Conservation (phyloP, 176 grass and related monocot species). For the Eleusine indica region DNA sequence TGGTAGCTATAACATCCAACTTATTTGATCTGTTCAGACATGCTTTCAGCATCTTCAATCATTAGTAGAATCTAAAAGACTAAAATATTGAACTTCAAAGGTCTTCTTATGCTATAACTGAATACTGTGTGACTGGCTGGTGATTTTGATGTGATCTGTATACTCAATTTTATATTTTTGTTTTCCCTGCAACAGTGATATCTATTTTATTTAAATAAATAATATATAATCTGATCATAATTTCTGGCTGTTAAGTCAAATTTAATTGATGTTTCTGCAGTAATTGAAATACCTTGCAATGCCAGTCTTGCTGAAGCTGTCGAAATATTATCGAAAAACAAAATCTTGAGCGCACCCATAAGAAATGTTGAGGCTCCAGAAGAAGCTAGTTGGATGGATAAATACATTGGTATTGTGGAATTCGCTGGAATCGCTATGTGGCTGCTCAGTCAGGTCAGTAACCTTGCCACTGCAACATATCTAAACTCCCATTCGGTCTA, state of each 20-base stretch:
- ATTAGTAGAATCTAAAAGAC: constrained; percentile 1
- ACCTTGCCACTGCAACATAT: constrained; percentile 8
- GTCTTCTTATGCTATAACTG: background rate
- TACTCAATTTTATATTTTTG: background rate
- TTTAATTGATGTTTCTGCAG: constrained; percentile 45
- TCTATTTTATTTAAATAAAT: background rate
- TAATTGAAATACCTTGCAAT: constrained; percentile 85
- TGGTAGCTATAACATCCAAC: background rate
- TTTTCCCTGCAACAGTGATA: background rate
- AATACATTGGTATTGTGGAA: constrained; percentile 92
- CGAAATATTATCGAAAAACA: constrained; percentile 88
- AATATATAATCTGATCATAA: background rate
- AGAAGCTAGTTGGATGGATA: constrained; percentile 96
- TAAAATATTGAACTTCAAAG: constrained; percentile 7
- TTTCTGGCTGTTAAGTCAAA: constrained; percentile 12
- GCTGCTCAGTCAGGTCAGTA: constrained; percentile 88
- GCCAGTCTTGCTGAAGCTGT: constrained; percentile 82
- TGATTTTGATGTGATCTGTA: background rate
- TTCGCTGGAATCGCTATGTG: constrained; percentile 92
- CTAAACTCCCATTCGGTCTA: background rate
- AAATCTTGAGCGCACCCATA: constrained; percentile 90
- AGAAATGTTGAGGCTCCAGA: constrained; percentile 82
- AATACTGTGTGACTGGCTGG: background rate
- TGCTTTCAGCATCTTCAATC: background rate
- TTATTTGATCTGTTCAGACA: background rate